Evolutionary conservation across 306 rosid genomes (phyloP).

Genomic region (Cucumis hystrix): DNA sequence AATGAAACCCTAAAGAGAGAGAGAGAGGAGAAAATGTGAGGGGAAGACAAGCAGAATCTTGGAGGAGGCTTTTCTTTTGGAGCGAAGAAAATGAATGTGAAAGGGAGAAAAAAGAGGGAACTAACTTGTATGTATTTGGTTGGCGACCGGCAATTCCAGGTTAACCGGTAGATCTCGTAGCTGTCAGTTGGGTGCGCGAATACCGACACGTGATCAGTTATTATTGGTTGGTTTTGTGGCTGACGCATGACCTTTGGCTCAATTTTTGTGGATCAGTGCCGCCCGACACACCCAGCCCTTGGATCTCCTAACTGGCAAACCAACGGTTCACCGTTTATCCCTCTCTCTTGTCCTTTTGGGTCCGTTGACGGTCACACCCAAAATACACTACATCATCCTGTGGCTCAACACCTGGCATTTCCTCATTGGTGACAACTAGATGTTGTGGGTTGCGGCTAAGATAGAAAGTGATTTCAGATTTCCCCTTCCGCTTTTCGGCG

Average conservation of each 20-base stretch:
- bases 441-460: not conserved
- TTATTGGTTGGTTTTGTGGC: constrained; percentile 9
- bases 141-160: constrained; percentile 38
- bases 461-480: not conserved
- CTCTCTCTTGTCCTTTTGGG: not conserved
- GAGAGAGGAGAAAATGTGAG: constrained; percentile 1
- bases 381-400: not conserved
- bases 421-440: not conserved
- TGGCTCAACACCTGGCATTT: not conserved
- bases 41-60: constrained; percentile 10
- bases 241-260: constrained; percentile 10
- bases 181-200: constrained; percentile 18
- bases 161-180: constrained; percentile 15
- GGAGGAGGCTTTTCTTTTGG: not conserved
- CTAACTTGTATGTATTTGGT: constrained; percentile 15
- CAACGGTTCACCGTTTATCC: constrained; percentile 11
- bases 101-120: constrained; percentile 10
- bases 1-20: constrained; percentile 2
- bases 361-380: not conserved
- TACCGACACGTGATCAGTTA: constrained; percentile 20
- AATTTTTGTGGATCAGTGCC: constrained; percentile 12
- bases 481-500: not conserved
- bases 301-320: constrained; percentile 12
- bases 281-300: constrained; percentile 29
- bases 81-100: constrained; percentile 10